Percentiles rank a stretch among this genome's conserved stretches.
phyloP scores from a whole-genome alignment of 805 yeast species.

The Schizosaccharomyces lindneri region DNA sequence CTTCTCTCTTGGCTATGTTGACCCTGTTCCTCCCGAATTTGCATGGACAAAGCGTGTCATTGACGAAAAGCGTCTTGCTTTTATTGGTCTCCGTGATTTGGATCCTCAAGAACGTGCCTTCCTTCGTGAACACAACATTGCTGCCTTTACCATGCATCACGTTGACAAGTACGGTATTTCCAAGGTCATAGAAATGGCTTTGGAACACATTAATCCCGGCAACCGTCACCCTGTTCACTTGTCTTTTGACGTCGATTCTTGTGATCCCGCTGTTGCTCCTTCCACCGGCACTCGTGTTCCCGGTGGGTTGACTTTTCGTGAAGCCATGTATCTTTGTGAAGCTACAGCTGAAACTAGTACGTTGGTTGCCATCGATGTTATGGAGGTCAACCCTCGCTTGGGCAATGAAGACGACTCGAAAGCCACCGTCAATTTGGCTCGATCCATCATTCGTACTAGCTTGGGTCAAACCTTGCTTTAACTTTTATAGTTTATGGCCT shows the following conservation, averaged over 20 bases:
- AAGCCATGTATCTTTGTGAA: constrained; percentile 78
- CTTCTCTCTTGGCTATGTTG: constrained; percentile 56
- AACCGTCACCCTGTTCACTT: constrained; percentile 57
- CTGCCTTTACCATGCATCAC: constrained; percentile 87
- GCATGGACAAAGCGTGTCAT: constrained; percentile 57
- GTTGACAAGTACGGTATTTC: constrained; percentile 85
- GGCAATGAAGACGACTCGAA: constrained; percentile 53
- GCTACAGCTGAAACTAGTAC: constrained; percentile 79
- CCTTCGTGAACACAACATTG: constrained; percentile 41
- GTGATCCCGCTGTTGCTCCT: constrained; percentile 82
- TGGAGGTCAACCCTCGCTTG: constrained; percentile 76
- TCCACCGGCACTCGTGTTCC: constrained; percentile 96
- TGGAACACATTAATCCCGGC: constrained; percentile 50
- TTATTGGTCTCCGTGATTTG: constrained; percentile 84
- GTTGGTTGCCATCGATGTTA: constrained; percentile 68
- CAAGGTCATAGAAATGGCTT: constrained; percentile 75
- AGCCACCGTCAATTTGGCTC: constrained; percentile 73
- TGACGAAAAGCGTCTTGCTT: constrained; percentile 49
- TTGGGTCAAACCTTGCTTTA: constrained; percentile 34
- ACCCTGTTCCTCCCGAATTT: constrained; percentile 41
- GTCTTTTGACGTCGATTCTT: constrained; percentile 88
- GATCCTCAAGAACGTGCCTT: constrained; percentile 65
- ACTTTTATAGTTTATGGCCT: background rate
- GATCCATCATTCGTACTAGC: constrained; percentile 81
- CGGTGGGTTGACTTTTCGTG: constrained; percentile 86